A percentile compares a stretch with the other conserved stretches of the same genome.
Evolutionary conservation across 2,329 filamentous ascomycete genomes (phyloP).

Genomic region (Aschersonia sp.): DNA sequence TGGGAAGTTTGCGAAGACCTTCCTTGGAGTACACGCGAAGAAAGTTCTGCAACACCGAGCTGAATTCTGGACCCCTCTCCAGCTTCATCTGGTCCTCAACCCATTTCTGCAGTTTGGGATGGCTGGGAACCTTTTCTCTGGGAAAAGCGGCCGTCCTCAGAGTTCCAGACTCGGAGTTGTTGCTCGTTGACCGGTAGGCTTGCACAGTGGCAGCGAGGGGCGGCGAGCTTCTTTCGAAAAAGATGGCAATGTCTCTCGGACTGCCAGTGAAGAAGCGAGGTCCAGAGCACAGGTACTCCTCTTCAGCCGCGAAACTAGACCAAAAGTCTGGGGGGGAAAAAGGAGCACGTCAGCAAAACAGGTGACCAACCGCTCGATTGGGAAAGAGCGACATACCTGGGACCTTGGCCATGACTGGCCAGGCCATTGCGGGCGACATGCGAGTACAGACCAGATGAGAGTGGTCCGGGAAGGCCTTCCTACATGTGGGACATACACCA

Average conservation of each 20-base stretch:
- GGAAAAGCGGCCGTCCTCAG: constrained; percentile 21
- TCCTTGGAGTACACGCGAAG: constrained; percentile 20
- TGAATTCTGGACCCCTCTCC: constrained; percentile 18
- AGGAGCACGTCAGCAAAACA: background rate
- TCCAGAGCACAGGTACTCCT: constrained; percentile 17
- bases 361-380: constrained; percentile 6
- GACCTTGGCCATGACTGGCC: constrained; percentile 22
- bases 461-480: constrained; percentile 24
- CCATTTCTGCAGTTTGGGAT: constrained; percentile 20
- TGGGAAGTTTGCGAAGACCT: constrained; percentile 19
- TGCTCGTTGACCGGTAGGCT: constrained; percentile 19
- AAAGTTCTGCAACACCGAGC: constrained; percentile 20
- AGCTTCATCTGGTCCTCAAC: constrained; percentile 21
- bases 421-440: constrained; percentile 19
- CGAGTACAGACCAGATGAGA: constrained; percentile 25
- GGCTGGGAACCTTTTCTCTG: constrained; percentile 20
- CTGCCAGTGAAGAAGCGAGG: constrained; percentile 22
- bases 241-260: constrained; percentile 19
- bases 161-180: constrained; percentile 13
- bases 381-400: constrained; percentile 14
- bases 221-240: constrained; percentile 22
- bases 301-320: constrained; percentile 18
- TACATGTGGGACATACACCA: constrained; percentile 26
- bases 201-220: constrained; percentile 23
- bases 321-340: constrained; percentile 17